Base-by-base conservation (phyloP, 2,329 filamentous ascomycete species). In the Exophiala sp. region DNA sequence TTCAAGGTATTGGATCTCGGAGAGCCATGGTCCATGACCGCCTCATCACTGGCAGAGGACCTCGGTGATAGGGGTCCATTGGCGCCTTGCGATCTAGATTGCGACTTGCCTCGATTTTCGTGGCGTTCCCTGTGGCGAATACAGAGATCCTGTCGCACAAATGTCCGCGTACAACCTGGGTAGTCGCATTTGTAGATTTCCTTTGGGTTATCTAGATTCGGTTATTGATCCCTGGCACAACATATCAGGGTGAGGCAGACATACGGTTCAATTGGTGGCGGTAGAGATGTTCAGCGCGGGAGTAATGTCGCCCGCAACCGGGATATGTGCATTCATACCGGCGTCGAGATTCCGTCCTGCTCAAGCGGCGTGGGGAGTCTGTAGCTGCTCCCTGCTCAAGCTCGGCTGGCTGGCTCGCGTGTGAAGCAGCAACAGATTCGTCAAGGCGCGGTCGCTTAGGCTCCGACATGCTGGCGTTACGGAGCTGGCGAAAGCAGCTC, bases 171-270 rank as follows among this genome's bases (percentile, higher is more conserved):
- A 68, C 91, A 98, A 64, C 90, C 88, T 18, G 88, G 87, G 62
- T 90, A 95, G 64, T 94, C 87, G 73, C 93, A 97, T 63, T 82
- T 81, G 66, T 94, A 97, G 48, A 98, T 95, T 65, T 95, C 87
- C 70, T 95, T 96, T 14, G 91, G 91, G 50, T 87, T 85, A 70
- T 97, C 86, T 88, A 19, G 21, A 22, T 13, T 13, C 24, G n/a
- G 23, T 52, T 41, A 50, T 42, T 41, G 29, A 21, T 2, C 18
- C 14, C 22, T 23, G 9, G 16, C 18, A 8, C 3, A n/a, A 13
- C 5, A 30, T 2, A 37, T 23, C 24, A 53, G 24, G 14, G 35
- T 47, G 53, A 35, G 50, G 47, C 50, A 32, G 27, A 73, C 81
- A 66, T 76, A 88, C 85, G 91, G 66, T 97, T 97, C 60, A 97